Evolutionary conservation across 306 rosid genomes (phyloP), one percentile per base, ranked within the genome.

Genomic region (Sicyos baderoa): DNA sequence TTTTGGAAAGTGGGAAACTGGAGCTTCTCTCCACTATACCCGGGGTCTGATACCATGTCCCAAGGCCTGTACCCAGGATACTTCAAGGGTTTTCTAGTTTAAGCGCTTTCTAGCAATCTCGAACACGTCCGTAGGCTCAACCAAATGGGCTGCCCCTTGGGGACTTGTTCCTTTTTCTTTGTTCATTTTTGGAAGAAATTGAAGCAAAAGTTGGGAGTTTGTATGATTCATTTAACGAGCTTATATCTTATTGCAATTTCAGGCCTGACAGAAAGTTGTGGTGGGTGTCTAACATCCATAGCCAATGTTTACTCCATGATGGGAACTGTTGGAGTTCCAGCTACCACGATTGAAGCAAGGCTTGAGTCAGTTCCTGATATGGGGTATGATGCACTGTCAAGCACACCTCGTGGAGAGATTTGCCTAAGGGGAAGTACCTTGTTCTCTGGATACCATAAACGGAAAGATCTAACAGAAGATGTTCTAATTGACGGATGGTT

Each of bases 261-360:
- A 91, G 96, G 97, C 56, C 97, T 91, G 32, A 86, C 97, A 7
- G 97, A 88, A 75, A 91, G 96, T 76, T 85, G 91, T 79, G 96
- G 87, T 27, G 96, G 97, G 66, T 79, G 94, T 80, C 78, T 91
- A 76, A 77, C 97, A 8, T 88, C 91, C 16, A 81, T 91, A 12
- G 87, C 85, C 22, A 83, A 91, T 79, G 88, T 86, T 57, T 86
- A 51, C 73, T 79, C 88, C 42, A 91, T 91, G 96, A 75, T 74
- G 11, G 96, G 91, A 79, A 88, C 94, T 18, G 96, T 91, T 23
- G 96, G 97, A 50, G 82, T 86, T 25, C 97, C 96, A 54, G 70
- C 84, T 72, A 82, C 96, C 67, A 88, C 96, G 62, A 85, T 88
- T 71, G 96, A 91, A 81, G 93, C 87, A 40, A 85, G 96, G 85